phyloP scores from a whole-genome alignment of 1,284 basidiomycete genomes.

The Austropuccinia psidii region DNA sequence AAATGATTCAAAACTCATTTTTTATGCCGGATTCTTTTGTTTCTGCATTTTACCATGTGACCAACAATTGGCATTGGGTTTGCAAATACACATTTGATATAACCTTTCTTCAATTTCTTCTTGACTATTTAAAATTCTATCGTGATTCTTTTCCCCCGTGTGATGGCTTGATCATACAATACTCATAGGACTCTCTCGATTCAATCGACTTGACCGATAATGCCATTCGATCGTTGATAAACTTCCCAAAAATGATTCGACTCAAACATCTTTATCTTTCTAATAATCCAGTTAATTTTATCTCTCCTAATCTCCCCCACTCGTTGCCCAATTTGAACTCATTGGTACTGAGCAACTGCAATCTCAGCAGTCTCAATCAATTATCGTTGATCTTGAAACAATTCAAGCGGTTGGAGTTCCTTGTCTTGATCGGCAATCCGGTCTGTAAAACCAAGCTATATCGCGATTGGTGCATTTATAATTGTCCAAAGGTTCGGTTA shows the following conservation, averaged over 20 bases:
- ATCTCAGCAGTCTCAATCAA: constrained; percentile 37
- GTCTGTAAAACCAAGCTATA: constrained; percentile 8
- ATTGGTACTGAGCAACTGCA: constrained; percentile 55
- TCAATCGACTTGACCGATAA: constrained; percentile 95
- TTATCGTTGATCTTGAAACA: constrained; percentile 40
- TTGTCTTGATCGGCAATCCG: constrained; percentile 14
- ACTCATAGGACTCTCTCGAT: constrained; percentile 74
- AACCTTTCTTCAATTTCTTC: background rate
- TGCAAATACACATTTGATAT: background rate
- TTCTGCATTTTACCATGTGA: background rate
- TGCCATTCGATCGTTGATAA: constrained; percentile 76
- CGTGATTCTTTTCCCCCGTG: too few species aligned
- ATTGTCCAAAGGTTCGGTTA: constrained; percentile 63
- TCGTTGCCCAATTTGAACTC: constrained; percentile 75
- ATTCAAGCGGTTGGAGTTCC: constrained; percentile 14
- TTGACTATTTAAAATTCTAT: too few species aligned
- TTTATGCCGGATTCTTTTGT: too few species aligned
- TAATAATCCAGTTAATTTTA: constrained; percentile 76
- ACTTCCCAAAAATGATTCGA: constrained; percentile 72
- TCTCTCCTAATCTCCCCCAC: constrained; percentile 69
- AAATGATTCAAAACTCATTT: too few species aligned
- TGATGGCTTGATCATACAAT: too few species aligned
- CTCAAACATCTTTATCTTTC: constrained; percentile 70
- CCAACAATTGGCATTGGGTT: background rate
- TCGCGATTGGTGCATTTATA: constrained; percentile 39